Conservation (phyloP, 192 early-diverging fungal genomes). For the Podila epigama region DNA sequence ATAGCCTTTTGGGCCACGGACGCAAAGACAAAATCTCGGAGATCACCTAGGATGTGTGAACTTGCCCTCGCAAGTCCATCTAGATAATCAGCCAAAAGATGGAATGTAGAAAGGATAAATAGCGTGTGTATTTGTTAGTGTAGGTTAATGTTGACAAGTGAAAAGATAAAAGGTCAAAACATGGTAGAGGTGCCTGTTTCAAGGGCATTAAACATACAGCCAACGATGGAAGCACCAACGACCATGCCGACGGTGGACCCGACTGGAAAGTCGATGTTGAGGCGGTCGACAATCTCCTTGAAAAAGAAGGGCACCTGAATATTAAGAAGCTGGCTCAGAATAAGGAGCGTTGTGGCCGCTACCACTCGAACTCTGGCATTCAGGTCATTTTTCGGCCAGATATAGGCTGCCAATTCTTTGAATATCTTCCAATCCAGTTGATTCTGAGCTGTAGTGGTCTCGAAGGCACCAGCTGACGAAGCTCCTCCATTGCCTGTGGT, state of each 20-base stretch:
- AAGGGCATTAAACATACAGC: constrained; percentile 57
- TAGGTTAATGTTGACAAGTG: too few relatives aligned
- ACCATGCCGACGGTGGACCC: constrained; percentile 73
- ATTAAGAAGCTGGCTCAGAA: constrained; percentile 76
- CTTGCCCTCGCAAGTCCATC: constrained; percentile 85
- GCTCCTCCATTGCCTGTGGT: not conserved
- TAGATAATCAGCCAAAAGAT: constrained; percentile 9
- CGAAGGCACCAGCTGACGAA: not conserved
- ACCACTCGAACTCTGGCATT: constrained; percentile 84
- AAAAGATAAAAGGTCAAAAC: too few relatives aligned
- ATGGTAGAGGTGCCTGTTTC: too few relatives aligned
- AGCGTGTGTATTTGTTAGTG: too few relatives aligned
- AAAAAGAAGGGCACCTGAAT: constrained; percentile 94
- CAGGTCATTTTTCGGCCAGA: constrained; percentile 85
- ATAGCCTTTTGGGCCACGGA: constrained; percentile 88
- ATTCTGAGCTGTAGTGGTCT: constrained; percentile 29
- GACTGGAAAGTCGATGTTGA: constrained; percentile 68
- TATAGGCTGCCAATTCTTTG: constrained; percentile 73
- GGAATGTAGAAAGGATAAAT: too few relatives aligned
- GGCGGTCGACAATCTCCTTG: constrained; percentile 84
- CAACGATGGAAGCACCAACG: constrained; percentile 84
- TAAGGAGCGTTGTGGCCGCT: constrained; percentile 76
- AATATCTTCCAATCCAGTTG: constrained; percentile 70
- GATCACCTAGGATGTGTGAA: constrained; percentile 75
- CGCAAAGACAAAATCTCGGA: constrained; percentile 87